Evolutionary conservation across 2,329 filamentous ascomycete species (phyloP).

Genomic region (Neoascochyta sp.): DNA sequence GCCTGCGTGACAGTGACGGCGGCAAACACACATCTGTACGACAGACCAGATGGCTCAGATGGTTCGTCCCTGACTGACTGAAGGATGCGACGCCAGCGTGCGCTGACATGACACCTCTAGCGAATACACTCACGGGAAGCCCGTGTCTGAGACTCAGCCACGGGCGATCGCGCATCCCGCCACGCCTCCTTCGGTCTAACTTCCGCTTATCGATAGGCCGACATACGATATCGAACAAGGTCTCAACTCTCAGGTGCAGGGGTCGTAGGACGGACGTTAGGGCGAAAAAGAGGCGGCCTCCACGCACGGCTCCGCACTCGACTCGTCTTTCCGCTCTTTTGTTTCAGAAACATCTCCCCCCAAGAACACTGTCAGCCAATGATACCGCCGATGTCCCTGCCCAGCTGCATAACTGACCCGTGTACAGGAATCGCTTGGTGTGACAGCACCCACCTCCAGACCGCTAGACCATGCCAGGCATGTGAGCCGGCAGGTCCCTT

Average conservation of each 20-base stretch:
- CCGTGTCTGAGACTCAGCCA: slow-evolving; percentile 21
- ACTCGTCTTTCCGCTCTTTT: slow-evolving; percentile 17
- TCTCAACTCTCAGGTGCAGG: slow-evolving; percentile 5
- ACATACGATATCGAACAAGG: slow-evolving; percentile 14
- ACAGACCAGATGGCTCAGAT: slow-evolving; percentile 8
- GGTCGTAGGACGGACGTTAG: slow-evolving; percentile 15
- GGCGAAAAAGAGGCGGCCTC: slow-evolving; percentile 11
- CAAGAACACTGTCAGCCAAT: slow-evolving; percentile 22
- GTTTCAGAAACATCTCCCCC: slow-evolving; percentile 32
- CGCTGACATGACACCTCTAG: slow-evolving; percentile 9
- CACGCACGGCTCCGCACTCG: slow-evolving; percentile 14
- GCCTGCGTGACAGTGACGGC: slow-evolving; percentile 16
- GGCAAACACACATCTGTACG: slow-evolving; percentile 14
- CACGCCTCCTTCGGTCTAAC: slow-evolving; percentile 9
- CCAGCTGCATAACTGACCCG: slow-evolving; percentile 13
- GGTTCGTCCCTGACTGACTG: slow-evolving; percentile 14
- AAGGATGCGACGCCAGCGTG: slow-evolving; percentile 10
- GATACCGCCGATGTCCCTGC: slow-evolving; percentile 21
- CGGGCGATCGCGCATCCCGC: slow-evolving; percentile 18
- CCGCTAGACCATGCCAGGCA: slow-evolving; percentile 25
- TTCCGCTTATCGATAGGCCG: slow-evolving; percentile 24
- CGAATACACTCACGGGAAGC: slow-evolving; percentile 16
- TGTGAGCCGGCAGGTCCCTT: slow-evolving; percentile 17
- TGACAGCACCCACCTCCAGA: no score
- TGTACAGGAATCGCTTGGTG: slow-evolving; percentile 8